Evolutionary conservation across 2,329 filamentous ascomycete species (phyloP).

Genomic region (Cytospora piceae): DNA sequence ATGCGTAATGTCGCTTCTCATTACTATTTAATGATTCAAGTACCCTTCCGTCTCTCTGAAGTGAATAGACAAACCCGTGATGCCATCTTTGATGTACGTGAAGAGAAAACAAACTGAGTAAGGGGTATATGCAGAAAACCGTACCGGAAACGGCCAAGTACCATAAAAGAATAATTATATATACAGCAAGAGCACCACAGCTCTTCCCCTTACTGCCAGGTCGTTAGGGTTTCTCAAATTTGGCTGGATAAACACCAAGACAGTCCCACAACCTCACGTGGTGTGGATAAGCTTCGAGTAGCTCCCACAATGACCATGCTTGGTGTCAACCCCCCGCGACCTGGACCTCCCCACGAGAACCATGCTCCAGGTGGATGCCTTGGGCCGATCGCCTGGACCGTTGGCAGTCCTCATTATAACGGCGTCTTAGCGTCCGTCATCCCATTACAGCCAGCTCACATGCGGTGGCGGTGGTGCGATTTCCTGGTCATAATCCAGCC

Average conservation of each 20-base stretch:
- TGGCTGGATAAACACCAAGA: not conserved
- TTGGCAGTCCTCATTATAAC: not conserved
- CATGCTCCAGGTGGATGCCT: too few relatives aligned
- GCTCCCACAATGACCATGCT: not conserved
- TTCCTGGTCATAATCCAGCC: constrained; percentile 28
- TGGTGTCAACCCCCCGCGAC: not conserved
- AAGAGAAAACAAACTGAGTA: not conserved
- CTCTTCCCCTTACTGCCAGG: not conserved
- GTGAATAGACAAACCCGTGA: not conserved
- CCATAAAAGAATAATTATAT: not conserved
- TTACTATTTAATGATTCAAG: not conserved
- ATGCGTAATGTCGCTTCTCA: not conserved
- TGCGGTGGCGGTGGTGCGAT: constrained; percentile 25
- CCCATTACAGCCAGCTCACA: constrained; percentile 21
- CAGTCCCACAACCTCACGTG: not conserved
- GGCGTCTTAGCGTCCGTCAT: not conserved
- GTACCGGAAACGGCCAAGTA: not conserved
- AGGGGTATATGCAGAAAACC: not conserved
- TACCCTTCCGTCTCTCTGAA: not conserved
- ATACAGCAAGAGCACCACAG: not conserved
- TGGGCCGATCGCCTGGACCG: not conserved
- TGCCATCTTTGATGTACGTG: not conserved
- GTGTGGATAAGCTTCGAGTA: not conserved
- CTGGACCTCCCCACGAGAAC: too few relatives aligned
- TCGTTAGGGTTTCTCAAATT: too few relatives aligned